Conservation (phyloP, 768 basidiomycete genomes). For the Lactarius psammicola region DNA sequence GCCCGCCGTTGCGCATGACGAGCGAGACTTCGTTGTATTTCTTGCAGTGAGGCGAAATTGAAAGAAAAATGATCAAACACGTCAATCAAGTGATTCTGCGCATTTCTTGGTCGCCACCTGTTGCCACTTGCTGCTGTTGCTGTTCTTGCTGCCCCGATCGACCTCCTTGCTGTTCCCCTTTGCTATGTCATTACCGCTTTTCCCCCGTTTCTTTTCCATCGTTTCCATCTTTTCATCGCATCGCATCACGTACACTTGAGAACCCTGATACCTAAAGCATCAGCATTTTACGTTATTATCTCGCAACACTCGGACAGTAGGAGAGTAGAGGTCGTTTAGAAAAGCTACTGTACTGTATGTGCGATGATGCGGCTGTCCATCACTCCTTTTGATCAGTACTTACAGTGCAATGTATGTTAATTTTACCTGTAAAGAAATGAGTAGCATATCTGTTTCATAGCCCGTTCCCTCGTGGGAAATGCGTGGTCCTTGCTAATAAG, state of each 20-base stretch:
- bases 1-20: not conserved
- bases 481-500: not conserved
- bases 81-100: not conserved
- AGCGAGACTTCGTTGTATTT: constrained; percentile 1
- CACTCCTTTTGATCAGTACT: not conserved
- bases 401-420: constrained; percentile 1
- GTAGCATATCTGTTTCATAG: not conserved
- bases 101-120: not conserved
- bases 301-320: not conserved
- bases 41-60: not conserved
- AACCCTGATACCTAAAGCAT: constrained; percentile 14
- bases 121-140: not conserved
- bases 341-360: not conserved
- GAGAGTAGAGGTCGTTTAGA: not conserved
- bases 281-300: constrained; percentile 9
- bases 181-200: not conserved
- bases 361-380: constrained; percentile 5
- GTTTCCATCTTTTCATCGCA: not conserved
- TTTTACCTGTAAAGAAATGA: not conserved
- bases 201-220: too few relatives aligned
- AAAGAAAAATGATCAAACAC: not conserved
- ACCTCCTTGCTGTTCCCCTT: not conserved
- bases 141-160: not conserved
- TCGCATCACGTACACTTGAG: not conserved
- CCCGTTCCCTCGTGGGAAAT: not conserved